These are phyloP conservation scores for Lactarius psammicola DNA, from an alignment of 768 basidiomycete genomes.

Conservation along the genomic window DNA sequence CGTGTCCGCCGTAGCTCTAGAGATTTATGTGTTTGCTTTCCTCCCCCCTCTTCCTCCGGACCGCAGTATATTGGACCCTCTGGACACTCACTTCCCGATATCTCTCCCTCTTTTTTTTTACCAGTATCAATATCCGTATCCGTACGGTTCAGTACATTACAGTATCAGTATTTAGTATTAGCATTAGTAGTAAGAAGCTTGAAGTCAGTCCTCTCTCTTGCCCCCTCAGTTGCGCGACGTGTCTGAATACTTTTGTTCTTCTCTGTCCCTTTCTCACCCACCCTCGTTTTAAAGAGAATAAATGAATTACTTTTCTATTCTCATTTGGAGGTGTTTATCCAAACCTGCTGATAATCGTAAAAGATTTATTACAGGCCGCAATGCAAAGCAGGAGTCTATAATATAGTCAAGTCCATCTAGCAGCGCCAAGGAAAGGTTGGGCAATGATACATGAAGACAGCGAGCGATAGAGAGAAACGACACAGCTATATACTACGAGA, in stretches of 20 bases:
- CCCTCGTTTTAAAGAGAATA: too few relatives aligned
- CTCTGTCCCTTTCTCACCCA: neutral
- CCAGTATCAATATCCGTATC: neutral
- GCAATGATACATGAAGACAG: too few relatives aligned
- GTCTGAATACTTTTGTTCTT: neutral
- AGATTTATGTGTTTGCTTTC: neutral
- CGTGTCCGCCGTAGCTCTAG: neutral
- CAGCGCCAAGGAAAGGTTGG: too few relatives aligned
- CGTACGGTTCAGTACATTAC: neutral
- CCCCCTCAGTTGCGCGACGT: neutral
- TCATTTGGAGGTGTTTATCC: too few relatives aligned
- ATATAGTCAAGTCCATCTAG: too few relatives aligned
- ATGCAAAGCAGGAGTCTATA: too few relatives aligned
- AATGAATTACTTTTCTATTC: too few relatives aligned
- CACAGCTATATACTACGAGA: too few relatives aligned
- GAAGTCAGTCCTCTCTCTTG: neutral
- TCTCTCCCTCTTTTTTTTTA: neutral
- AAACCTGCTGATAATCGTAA: too few relatives aligned
- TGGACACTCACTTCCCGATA: neutral
- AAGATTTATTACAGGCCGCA: too few relatives aligned
- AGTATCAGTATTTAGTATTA: neutral
- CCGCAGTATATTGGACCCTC: neutral
- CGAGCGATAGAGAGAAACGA: too few relatives aligned
- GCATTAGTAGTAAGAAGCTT: neutral
- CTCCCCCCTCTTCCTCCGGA: neutral